Conservation (phyloP, 306 rosid species). For the Quercus mongolica region DNA sequence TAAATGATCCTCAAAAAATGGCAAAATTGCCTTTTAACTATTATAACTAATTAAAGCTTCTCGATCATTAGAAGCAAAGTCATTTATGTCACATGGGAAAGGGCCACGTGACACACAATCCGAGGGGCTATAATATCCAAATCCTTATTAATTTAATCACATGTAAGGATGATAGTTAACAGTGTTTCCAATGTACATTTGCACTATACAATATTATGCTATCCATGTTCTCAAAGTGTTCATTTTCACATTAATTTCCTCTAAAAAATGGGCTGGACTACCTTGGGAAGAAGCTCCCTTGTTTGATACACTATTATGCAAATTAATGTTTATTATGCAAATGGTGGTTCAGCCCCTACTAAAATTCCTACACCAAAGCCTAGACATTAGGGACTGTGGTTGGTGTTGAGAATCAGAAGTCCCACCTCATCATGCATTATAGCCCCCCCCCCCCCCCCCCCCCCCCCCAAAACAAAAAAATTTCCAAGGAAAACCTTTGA, state of each 20-base stretch:
- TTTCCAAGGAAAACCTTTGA: neutral
- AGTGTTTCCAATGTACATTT: constrained; percentile 39
- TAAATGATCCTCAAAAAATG: constrained; percentile 33
- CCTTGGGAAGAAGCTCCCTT: constrained; percentile 9
- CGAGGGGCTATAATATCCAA: constrained; percentile 26
- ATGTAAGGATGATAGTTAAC: constrained; percentile 5
- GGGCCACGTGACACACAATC: constrained; percentile 37
- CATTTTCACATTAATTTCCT: neutral
- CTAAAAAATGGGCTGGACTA: constrained; percentile 5
- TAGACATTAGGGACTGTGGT: constrained; percentile 53
- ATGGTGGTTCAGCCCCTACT: constrained; percentile 19
- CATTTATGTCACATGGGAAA: constrained; percentile 49
- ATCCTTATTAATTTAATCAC: constrained; percentile 33
- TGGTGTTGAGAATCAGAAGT: constrained; percentile 47
- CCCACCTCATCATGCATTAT: constrained; percentile 15
- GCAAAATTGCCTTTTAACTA: constrained; percentile 32
- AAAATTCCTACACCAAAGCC: constrained; percentile 43
- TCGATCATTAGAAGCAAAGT: constrained; percentile 35
- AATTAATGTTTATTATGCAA: neutral
- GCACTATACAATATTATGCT: constrained; percentile 9
- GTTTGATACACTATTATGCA: neutral
- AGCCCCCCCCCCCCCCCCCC: neutral
- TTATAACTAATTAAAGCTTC: neutral
- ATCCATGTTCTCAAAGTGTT: constrained; percentile 18
- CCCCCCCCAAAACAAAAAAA: neutral